Evolutionary conservation across 2,329 filamentous ascomycete species (phyloP).

Genomic region (Ilyonectria robusta): DNA sequence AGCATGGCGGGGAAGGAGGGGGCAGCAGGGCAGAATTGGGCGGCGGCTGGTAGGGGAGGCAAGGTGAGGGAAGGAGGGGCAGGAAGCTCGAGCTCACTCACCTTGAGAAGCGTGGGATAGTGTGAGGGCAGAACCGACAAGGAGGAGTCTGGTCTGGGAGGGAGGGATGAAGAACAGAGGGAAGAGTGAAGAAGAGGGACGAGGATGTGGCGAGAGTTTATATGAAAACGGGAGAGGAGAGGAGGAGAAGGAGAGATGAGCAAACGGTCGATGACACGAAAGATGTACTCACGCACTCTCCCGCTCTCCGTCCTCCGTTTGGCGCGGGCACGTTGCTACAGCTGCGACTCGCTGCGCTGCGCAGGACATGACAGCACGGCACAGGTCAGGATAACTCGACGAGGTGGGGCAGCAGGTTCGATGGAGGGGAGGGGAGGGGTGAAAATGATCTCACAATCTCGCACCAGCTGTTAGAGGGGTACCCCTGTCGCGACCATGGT

Average conservation of each 20-base stretch:
- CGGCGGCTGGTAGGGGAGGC: background rate
- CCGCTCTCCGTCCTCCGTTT: constrained; percentile 13
- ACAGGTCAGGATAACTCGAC: constrained; percentile 25
- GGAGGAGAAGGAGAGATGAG: constrained; percentile 10
- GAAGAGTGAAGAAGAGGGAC: constrained; percentile 33
- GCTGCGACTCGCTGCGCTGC: background rate
- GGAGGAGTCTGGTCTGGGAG: constrained; percentile 32
- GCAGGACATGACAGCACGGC: constrained; percentile 18
- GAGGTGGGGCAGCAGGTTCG: constrained; percentile 37
- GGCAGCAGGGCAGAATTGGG: background rate
- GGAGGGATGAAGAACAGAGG: constrained; percentile 28
- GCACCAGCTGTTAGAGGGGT: constrained; percentile 25
- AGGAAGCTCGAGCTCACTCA: constrained; percentile 30
- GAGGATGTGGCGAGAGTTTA: constrained; percentile 36
- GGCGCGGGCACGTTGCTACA: constrained; percentile 17
- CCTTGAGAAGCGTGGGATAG: constrained; percentile 34
- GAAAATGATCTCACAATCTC: constrained; percentile 43
- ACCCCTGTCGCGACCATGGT: constrained; percentile 11
- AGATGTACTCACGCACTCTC: constrained; percentile 35
- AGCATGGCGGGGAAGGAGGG: constrained; percentile 27
- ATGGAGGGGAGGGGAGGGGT: constrained; percentile 30
- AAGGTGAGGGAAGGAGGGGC: constrained; percentile 20
- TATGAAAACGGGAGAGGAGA: constrained; percentile 36
- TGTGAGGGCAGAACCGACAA: constrained; percentile 28
- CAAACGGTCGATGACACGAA: constrained; percentile 38